Conservation (phyloP, 1,284 basidiomycete genomes). For the Cutaneotrichosporon mucoides region DNA sequence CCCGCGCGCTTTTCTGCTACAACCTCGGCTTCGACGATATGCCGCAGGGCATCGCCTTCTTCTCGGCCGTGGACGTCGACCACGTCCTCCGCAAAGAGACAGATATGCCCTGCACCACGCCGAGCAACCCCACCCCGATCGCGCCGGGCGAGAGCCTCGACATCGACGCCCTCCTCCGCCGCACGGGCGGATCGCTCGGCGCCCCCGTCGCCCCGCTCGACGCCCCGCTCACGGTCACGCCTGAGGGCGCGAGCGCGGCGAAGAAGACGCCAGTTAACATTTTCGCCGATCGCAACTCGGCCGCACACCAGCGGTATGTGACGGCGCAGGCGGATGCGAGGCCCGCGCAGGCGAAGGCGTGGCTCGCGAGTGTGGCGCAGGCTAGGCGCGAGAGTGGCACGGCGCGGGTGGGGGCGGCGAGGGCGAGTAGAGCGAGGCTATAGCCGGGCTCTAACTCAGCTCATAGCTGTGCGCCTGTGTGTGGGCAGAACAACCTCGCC, state of each 20-base stretch:
- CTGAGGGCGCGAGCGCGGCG: slow-evolving; percentile 4
- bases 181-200: slow-evolving; percentile 50
- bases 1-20: slow-evolving; percentile 83
- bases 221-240: neutral
- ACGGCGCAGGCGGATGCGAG: slow-evolving; percentile 29
- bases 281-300: slow-evolving; percentile 27
- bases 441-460: no score
- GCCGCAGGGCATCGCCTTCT: slow-evolving; percentile 91
- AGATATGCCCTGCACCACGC: slow-evolving; percentile 91
- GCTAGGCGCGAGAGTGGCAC: no score
- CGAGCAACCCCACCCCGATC: slow-evolving; percentile 79
- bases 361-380: slow-evolving; percentile 15
- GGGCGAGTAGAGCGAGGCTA: no score
- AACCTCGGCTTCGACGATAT: slow-evolving; percentile 93
- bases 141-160: slow-evolving; percentile 79
- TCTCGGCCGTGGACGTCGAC: slow-evolving; percentile 95
- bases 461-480: no score
- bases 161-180: slow-evolving; percentile 63
- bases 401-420: no score
- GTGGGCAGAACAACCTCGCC: no score
- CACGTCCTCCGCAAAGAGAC: slow-evolving; percentile 90
- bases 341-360: slow-evolving; percentile 18
- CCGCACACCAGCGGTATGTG: slow-evolving; percentile 29
- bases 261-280: slow-evolving; percentile 25
- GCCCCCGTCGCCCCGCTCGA: neutral